Evolutionary conservation across 169 alveolate genomes (phyloP).

Genomic region (Plasmodium billcollinsi): DNA sequence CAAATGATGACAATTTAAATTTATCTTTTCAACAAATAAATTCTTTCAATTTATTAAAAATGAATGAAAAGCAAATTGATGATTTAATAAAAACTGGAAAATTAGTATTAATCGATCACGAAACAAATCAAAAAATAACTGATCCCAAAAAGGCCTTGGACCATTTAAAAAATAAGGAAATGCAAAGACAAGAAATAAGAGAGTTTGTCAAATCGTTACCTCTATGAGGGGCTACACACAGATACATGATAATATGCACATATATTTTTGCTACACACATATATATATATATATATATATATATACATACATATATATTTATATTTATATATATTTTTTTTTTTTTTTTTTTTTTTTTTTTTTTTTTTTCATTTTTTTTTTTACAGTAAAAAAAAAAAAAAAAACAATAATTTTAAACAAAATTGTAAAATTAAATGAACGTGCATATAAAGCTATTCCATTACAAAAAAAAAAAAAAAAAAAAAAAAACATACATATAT

Average conservation of each 20-base stretch:
- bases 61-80: conserved; percentile 40
- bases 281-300: no score
- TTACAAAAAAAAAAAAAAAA: no score
- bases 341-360: no score
- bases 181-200: not conserved
- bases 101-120: conserved; percentile 6
- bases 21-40: not conserved
- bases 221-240: not conserved
- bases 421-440: no score
- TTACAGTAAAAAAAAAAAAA: not conserved
- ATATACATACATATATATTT: no score
- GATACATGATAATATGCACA: not conserved
- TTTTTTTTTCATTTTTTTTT: no score
- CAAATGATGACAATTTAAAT: conserved; percentile 18
- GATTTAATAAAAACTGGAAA: conserved; percentile 11
- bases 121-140: conserved; percentile 11
- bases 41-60: conserved; percentile 11
- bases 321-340: no score
- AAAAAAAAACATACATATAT: no score
- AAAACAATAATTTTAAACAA: not conserved
- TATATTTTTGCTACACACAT: no score
- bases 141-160: conserved; percentile 20
- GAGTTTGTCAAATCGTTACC: conserved; percentile 33
- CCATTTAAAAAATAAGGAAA: conserved; percentile 9
- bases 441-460: no score